Evolutionary conservation across 2,329 filamentous ascomycete genomes (phyloP).

Genomic region (Ophiostoma ips): DNA sequence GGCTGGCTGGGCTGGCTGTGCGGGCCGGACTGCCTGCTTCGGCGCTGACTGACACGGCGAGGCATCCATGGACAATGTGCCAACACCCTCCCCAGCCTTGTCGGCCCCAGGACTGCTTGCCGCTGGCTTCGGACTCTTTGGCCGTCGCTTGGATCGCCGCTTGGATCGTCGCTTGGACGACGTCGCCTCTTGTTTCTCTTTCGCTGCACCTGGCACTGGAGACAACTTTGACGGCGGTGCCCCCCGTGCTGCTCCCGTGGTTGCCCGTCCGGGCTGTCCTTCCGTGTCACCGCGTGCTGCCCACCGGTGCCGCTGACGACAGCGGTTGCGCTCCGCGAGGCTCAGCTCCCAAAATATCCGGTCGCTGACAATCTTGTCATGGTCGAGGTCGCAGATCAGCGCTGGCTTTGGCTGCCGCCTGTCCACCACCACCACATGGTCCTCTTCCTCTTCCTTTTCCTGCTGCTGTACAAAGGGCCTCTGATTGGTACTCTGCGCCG

Average conservation of each 20-base stretch:
- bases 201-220: too few relatives aligned
- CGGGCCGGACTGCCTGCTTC: not conserved
- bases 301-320: not conserved
- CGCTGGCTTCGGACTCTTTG: not conserved
- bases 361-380: slow-evolving; percentile 8
- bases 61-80: not conserved
- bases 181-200: not conserved
- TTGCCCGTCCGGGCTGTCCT: not conserved
- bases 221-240: too few relatives aligned
- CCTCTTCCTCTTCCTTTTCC: not conserved
- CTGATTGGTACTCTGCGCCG: not conserved
- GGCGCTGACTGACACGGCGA: not conserved
- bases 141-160: not conserved
- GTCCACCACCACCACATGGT: not conserved
- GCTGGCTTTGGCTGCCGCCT: not conserved
- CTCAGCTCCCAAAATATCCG: not conserved
- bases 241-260: too few relatives aligned
- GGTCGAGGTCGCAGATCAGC: not conserved
- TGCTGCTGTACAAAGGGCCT: too few relatives aligned
- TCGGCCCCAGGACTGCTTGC: not conserved
- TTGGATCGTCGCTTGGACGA: not conserved
- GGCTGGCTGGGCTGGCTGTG: too few relatives aligned
- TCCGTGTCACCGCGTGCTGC: not conserved
- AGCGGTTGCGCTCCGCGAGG: not conserved
- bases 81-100: not conserved